Conservation (phyloP, 2,329 filamentous ascomycete genomes). For the Zasmidium citrigriseum region DNA sequence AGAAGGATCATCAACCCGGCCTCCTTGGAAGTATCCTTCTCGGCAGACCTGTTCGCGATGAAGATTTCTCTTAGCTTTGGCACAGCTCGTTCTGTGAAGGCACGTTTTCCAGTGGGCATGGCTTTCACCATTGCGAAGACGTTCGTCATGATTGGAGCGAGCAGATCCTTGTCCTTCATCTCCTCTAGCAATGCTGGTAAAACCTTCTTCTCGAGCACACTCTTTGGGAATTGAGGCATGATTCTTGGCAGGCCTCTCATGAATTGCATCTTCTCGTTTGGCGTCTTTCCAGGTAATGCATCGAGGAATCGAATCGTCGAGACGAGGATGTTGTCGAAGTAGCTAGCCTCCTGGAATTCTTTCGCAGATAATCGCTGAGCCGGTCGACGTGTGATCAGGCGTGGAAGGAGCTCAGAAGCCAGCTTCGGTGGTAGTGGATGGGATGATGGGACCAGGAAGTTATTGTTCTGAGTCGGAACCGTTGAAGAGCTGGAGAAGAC, state of each 20-base stretch:
- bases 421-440: conserved; percentile 79
- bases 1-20: conserved; percentile 89
- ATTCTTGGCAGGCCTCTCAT: conserved; percentile 86
- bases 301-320: conserved; percentile 96
- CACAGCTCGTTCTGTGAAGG: conserved; percentile 84
- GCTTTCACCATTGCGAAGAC: conserved; percentile 85
- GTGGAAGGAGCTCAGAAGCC: conserved; percentile 72
- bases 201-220: conserved; percentile 92
- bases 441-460: conserved; percentile 70
- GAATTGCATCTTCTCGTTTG: conserved; percentile 87
- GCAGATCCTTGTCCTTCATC: conserved; percentile 84
- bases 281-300: conserved; percentile 84
- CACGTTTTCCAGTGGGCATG: conserved; percentile 73
- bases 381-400: conserved; percentile 82
- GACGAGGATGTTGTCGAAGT: conserved; percentile 95
- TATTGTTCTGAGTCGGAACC: conserved; percentile 77
- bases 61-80: conserved; percentile 84
- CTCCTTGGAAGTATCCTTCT: conserved; percentile 81
- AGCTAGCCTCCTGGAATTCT: conserved; percentile 92
- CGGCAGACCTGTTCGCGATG: conserved; percentile 58
- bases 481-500: conserved; percentile 76
- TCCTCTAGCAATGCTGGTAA: conserved; percentile 87
- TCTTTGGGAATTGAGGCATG: conserved; percentile 86
- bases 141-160: conserved; percentile 85
- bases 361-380: conserved; percentile 83